These are phyloP conservation scores for Lichtheimia hyalospora DNA, from an alignment of 371 early-diverging fungal genomes.

Conservation along the genomic window DNA sequence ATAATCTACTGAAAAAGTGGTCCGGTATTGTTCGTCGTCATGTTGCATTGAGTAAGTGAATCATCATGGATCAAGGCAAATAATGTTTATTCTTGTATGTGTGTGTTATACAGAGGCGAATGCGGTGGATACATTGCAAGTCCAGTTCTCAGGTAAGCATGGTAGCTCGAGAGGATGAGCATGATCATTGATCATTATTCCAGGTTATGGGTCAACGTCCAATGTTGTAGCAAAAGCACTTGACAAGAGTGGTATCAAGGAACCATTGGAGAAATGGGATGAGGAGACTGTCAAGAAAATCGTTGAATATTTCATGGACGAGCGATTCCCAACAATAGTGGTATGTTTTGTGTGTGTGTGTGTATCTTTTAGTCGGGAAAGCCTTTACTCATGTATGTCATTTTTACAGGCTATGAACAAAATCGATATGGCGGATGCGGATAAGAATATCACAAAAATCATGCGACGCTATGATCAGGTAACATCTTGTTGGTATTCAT, in stretches of 20 bases:
- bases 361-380: too few species aligned
- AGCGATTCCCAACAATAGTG: constrained; percentile 78
- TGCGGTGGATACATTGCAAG: constrained; percentile 58
- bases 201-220: constrained; percentile 68
- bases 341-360: constrained; percentile 3
- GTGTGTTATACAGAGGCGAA: constrained; percentile 26
- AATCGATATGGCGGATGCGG: constrained; percentile 79
- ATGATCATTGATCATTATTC: neutral
- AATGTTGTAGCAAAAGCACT: constrained; percentile 52
- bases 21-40: constrained; percentile 66
- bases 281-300: constrained; percentile 52
- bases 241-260: constrained; percentile 54
- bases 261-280: constrained; percentile 64
- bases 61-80: neutral
- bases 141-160: constrained; percentile 42
- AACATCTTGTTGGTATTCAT: neutral
- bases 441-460: constrained; percentile 77
- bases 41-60: constrained; percentile 41
- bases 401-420: constrained; percentile 66
- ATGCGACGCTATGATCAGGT: constrained; percentile 66
- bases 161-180: too few species aligned
- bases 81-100: neutral
- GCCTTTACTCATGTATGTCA: neutral
- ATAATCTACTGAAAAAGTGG: constrained; percentile 73
- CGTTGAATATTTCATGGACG: constrained; percentile 70